Evolutionary conservation across 2,329 filamentous ascomycete genomes (phyloP), one percentile per base, ranked within the genome.

Genomic region (Penicillium decumbens): DNA sequence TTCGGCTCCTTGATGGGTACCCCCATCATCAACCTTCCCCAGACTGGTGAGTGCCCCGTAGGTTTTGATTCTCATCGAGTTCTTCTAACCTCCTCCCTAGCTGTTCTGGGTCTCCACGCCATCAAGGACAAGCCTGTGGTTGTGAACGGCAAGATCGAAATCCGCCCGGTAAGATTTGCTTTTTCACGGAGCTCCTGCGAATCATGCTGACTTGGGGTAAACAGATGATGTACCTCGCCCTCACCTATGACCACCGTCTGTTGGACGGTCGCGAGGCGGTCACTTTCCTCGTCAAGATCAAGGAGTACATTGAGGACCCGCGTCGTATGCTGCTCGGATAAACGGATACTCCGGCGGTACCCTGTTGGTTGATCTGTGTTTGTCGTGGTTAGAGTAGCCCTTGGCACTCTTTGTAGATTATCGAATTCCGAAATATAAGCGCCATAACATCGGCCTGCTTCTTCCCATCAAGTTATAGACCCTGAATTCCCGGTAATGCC

Each of bases 1-100:
- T 98, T 98, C 65, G 93, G 93, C 50, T 96, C 92, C 12, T 79
- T 97, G 51, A 95, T 95, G 88, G 93, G 93, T 43, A 98, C 93
- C 0, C 93, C 93, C 8, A 97, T 98, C 69, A 97, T 98, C 78
- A 98, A 98, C 75, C 79, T 95, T 41, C 92, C 92, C 12, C 92
- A 97, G 70, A 92, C 88, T 51, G 88, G 74, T 75, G 55, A 56
- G 70, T 47, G 28, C 15, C n/a, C 27, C 25, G 7, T 13, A 7
- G 12, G 12, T n/a, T 20, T 24, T 43, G n/a, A 20, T 41, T 24
- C 6, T 10, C 9, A 4, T 6, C 38, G 42, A 20, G 18, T 32
- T 32, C 6, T 18, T 35, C 45, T 48, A 47, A 48, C 10, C 24
- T 50, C 35, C 35, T 49, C 51, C 43, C 37, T 60, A 68, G 81